Percentiles rank a stretch among this genome's conserved stretches.
phyloP scores from a whole-genome alignment of 306 rosid species.

The Vigna nakashimae region DNA sequence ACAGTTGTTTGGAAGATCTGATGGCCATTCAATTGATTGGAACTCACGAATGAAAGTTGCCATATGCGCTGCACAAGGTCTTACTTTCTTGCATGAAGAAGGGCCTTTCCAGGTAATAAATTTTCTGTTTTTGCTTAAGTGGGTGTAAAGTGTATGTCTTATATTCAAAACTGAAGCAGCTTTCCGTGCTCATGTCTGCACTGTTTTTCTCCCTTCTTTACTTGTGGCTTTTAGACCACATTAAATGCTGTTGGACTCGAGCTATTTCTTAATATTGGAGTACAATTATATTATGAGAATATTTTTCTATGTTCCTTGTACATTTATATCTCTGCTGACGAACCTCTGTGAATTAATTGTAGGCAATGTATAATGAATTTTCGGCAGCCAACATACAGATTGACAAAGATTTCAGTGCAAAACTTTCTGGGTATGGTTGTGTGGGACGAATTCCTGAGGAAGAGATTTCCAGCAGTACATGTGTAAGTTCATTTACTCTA shows the following conservation, averaged over 20 bases:
- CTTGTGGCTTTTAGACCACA: constrained; percentile 21
- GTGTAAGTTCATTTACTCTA: constrained; percentile 52
- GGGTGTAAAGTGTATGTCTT: neutral
- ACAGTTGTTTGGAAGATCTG: constrained; percentile 66
- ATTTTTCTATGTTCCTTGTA: constrained; percentile 22
- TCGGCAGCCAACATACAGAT: constrained; percentile 84
- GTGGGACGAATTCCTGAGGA: constrained; percentile 67
- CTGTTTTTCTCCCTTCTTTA: neutral
- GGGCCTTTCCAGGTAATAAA: constrained; percentile 90
- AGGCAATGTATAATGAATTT: constrained; percentile 96
- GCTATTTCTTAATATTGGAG: constrained; percentile 11
- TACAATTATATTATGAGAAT: constrained; percentile 14
- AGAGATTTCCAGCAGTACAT: constrained; percentile 61
- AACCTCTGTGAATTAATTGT: constrained; percentile 38
- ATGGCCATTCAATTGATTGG: constrained; percentile 85
- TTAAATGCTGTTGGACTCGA: neutral
- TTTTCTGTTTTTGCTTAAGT: constrained; percentile 12
- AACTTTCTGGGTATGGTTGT: constrained; percentile 96
- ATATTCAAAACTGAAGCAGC: constrained; percentile 24
- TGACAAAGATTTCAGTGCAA: constrained; percentile 90
- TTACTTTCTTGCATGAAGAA: constrained; percentile 88
- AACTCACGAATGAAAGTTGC: constrained; percentile 87
- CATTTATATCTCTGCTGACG: constrained; percentile 44
- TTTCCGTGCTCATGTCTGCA: neutral
- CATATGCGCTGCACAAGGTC: constrained; percentile 88